Evolutionary conservation across 495 filamentous ascomycete genomes (phyloP).

Genomic region (Recurvomyces mirabilis): DNA sequence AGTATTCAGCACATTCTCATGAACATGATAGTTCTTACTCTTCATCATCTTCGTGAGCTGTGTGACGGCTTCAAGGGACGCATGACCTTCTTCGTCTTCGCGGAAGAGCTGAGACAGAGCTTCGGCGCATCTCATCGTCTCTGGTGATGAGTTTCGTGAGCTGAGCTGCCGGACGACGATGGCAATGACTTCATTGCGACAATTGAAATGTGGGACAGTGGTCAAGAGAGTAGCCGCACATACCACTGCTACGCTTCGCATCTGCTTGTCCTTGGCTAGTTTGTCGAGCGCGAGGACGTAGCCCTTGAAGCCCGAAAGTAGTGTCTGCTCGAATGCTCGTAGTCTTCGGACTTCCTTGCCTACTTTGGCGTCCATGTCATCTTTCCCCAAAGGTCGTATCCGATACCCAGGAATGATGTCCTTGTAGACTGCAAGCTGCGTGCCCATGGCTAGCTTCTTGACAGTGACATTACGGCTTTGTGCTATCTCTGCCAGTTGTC

Average conservation of each 20-base stretch:
- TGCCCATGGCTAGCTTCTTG: slow-evolving; percentile 69
- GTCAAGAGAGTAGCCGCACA: slow-evolving; percentile 72
- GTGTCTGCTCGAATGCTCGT: slow-evolving; percentile 68
- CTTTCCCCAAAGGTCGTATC: slow-evolving; percentile 70
- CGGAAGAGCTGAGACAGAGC: slow-evolving; percentile 70
- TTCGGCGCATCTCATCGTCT: slow-evolving; percentile 66
- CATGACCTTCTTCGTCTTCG: slow-evolving; percentile 78
- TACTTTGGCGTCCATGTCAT: slow-evolving; percentile 65
- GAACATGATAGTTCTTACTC: slow-evolving; percentile 60
- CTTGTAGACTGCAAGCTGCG: slow-evolving; percentile 85
- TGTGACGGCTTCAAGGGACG: slow-evolving; percentile 75
- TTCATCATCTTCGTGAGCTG: slow-evolving; percentile 92
- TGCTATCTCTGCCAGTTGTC: slow-evolving; percentile 62
- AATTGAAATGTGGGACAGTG: slow-evolving; percentile 91
- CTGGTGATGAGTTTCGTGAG: slow-evolving; percentile 50
- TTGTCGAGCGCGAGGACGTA: slow-evolving; percentile 64
- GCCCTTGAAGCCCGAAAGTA: slow-evolving; percentile 67
- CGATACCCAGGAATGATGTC: slow-evolving; percentile 93
- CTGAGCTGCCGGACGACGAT: slow-evolving; percentile 78
- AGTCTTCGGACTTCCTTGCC: slow-evolving; percentile 79
- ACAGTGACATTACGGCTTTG: slow-evolving; percentile 58
- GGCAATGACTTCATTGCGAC: slow-evolving; percentile 71
- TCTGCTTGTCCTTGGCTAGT: slow-evolving; percentile 42
- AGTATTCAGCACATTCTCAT: slow-evolving; percentile 78
- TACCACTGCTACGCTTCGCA: slow-evolving; percentile 53